Evolutionary conservation across 2,329 filamentous ascomycete genomes (phyloP).

Genomic region (Simplicillium aogashimaense): DNA sequence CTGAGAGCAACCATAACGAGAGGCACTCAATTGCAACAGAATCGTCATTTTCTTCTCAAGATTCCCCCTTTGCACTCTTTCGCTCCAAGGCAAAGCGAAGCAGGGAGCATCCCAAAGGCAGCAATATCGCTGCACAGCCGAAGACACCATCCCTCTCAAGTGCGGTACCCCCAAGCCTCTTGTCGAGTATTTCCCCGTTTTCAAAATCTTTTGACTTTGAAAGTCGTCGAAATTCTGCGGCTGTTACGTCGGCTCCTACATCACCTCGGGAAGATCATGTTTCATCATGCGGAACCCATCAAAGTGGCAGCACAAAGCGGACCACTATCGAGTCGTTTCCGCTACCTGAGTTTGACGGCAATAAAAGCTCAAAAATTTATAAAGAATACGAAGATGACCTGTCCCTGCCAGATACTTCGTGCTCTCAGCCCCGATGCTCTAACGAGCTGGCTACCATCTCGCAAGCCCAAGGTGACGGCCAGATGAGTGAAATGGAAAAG

Average conservation of each 20-base stretch:
- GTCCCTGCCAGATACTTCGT: neutral
- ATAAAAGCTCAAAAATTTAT: neutral
- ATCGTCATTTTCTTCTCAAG: constrained; percentile 10
- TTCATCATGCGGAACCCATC: no score
- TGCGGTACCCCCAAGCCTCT: constrained; percentile 13
- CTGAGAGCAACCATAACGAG: constrained; percentile 27
- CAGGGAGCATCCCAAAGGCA: constrained; percentile 12
- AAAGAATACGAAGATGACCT: neutral
- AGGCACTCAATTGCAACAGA: constrained; percentile 17
- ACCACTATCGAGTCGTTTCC: neutral
- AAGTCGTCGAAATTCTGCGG: constrained; percentile 14
- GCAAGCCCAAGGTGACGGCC: no score
- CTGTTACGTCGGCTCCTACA: constrained; percentile 4
- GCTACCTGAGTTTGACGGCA: constrained; percentile 3
- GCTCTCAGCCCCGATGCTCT: neutral
- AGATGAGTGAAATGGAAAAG: neutral
- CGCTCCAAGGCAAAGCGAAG: constrained; percentile 9
- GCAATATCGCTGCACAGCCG: constrained; percentile 4
- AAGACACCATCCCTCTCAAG: constrained; percentile 13
- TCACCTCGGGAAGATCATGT: constrained; percentile 1
- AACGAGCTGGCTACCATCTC: neutral
- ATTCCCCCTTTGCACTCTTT: constrained; percentile 6
- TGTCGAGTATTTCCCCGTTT: constrained; percentile 15
- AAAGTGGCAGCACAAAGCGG: neutral
- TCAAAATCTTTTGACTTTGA: constrained; percentile 14